Percentiles rank a stretch among this genome's conserved stretches.
These are phyloP conservation scores for Pyrus hybrid DNA, from an alignment of 331 rosid genomes.

Conservation along the genomic window DNA sequence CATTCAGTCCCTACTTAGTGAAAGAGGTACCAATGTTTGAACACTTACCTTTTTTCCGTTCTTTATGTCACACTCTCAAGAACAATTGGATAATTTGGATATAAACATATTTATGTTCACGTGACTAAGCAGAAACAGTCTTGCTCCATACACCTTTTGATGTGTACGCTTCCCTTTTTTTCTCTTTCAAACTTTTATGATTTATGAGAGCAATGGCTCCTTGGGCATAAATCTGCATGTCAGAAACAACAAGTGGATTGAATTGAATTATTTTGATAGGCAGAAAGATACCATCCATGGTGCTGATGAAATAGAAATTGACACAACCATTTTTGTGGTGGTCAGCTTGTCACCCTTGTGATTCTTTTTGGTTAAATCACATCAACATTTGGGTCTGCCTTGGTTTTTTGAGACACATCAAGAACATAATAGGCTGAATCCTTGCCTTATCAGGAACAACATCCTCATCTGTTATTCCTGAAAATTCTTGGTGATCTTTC, in stretches of 20 bases:
- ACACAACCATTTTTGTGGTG: conserved; percentile 40
- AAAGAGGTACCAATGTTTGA: background rate
- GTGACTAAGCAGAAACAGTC: background rate
- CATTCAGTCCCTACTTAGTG: background rate
- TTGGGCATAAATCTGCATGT: background rate
- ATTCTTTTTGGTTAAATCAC: conserved; percentile 37
- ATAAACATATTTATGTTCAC: background rate
- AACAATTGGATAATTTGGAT: background rate
- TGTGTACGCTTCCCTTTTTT: background rate
- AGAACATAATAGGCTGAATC: conserved; percentile 26
- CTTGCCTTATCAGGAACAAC: conserved; percentile 19
- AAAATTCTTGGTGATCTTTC: background rate
- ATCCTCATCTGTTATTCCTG: background rate
- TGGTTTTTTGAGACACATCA: conserved; percentile 32
- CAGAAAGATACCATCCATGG: conserved; percentile 9
- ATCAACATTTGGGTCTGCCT: conserved; percentile 35
- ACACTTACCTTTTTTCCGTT: background rate
- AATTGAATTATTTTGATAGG: conserved; percentile 53
- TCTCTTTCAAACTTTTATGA: background rate
- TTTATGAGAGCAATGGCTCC: conserved; percentile 1
- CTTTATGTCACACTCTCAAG: background rate
- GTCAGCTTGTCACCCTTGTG: conserved; percentile 53
- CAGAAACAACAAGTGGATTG: conserved; percentile 13
- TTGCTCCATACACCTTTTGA: background rate
- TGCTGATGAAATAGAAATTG: conserved; percentile 26